A percentile compares a stretch with the other conserved stretches of the same genome.
phyloP scores from a whole-genome alignment of 441 rosid species.

The Adansonia grandidieri region DNA sequence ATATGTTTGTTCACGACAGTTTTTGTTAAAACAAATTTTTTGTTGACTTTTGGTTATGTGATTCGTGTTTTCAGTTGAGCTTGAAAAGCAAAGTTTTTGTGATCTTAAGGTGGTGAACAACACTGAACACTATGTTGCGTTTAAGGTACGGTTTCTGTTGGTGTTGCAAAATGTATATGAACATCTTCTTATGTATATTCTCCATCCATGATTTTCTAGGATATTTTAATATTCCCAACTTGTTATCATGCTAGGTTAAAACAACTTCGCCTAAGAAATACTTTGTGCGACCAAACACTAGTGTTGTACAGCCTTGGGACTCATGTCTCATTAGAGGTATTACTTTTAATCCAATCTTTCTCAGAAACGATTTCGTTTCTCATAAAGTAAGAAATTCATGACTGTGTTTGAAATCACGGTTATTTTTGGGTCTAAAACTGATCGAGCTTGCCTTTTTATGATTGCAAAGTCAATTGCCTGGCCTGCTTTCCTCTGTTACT shows the following conservation, averaged over 20 bases:
- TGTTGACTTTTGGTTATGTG: conserved; percentile 21
- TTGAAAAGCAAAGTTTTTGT: conserved; percentile 76
- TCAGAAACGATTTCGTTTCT: not conserved
- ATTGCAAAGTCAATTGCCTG: not conserved
- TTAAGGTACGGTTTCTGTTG: conserved; percentile 61
- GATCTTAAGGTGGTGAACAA: conserved; percentile 89
- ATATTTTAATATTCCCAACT: conserved; percentile 1
- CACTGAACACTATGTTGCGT: conserved; percentile 86
- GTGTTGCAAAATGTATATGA: not conserved
- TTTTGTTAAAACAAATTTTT: not conserved
- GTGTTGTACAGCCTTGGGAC: conserved; percentile 90
- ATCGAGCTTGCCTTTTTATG: not conserved
- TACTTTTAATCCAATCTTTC: conserved; percentile 20
- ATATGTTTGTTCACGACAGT: not conserved
- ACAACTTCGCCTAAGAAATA: conserved; percentile 97
- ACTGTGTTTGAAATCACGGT: not conserved
- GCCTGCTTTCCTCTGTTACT: not conserved
- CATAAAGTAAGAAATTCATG: not conserved
- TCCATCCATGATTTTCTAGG: conserved; percentile 2
- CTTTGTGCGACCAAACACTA: conserved; percentile 91
- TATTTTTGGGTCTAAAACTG: not conserved
- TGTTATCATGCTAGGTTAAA: conserved; percentile 63
- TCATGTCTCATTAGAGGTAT: conserved; percentile 80
- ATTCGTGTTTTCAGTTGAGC: conserved; percentile 66
- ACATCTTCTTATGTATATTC: conserved; percentile 10